Percentiles rank a stretch among this genome's conserved stretches.
Conservation (phyloP, 495 filamentous ascomycete genomes). For the Lophium mytilinum region DNA sequence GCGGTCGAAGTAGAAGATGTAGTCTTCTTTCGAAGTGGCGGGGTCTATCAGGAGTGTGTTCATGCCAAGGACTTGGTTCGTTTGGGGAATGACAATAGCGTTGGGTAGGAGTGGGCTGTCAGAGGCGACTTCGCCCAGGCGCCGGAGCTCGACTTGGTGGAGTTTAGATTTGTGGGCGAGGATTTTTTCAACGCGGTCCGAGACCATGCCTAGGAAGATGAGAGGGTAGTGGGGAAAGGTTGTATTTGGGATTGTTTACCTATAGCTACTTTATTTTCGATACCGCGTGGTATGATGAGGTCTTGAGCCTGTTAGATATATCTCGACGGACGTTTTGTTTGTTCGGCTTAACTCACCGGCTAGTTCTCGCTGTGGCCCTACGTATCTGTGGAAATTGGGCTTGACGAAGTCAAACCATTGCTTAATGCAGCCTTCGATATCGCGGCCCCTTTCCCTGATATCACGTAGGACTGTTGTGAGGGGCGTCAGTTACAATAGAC, state of each 20-base stretch:
- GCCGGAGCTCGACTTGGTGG: slow-evolving; percentile 67
- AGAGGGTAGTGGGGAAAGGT: not conserved
- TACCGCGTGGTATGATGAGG: slow-evolving; percentile 88
- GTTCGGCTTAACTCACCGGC: slow-evolving; percentile 3
- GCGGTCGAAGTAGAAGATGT: slow-evolving; percentile 94
- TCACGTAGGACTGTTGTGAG: slow-evolving; percentile 49
- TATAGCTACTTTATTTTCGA: slow-evolving; percentile 90
- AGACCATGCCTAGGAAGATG: slow-evolving; percentile 59
- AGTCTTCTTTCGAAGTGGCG: slow-evolving; percentile 73
- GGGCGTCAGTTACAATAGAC: not conserved
- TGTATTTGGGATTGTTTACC: slow-evolving; percentile 24
- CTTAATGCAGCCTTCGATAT: slow-evolving; percentile 91
- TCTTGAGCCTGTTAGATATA: slow-evolving; percentile 41
- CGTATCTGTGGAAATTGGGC: slow-evolving; percentile 84
- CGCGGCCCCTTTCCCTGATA: slow-evolving; percentile 72
- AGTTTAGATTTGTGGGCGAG: slow-evolving; percentile 75
- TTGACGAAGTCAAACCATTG: slow-evolving; percentile 97
- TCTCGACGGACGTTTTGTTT: not conserved
- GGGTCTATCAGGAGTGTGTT: slow-evolving; percentile 83
- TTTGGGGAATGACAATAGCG: slow-evolving; percentile 62
- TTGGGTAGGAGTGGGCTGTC: slow-evolving; percentile 65
- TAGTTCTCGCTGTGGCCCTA: slow-evolving; percentile 73
- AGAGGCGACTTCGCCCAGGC: slow-evolving; percentile 58
- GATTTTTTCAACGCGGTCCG: slow-evolving; percentile 77
- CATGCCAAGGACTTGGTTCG: slow-evolving; percentile 73